Evolutionary conservation across 2,329 filamentous ascomycete genomes (phyloP).

Genomic region (Verticillium albo-atrum): DNA sequence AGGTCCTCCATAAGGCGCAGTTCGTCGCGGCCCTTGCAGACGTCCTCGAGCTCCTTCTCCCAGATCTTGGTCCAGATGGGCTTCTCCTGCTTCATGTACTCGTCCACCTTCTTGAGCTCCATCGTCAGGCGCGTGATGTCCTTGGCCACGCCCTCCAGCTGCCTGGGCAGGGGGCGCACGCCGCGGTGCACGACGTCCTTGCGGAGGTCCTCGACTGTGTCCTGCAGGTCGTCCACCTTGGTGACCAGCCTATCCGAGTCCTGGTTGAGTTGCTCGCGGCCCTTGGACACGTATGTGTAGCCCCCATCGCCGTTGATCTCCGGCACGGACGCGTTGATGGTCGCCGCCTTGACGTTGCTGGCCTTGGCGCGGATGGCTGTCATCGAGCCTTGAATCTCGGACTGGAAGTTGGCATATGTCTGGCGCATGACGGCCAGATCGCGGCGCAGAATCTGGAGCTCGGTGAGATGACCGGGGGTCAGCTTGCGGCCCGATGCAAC

Average conservation of each 20-base stretch:
- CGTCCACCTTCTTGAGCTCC: slow-evolving; percentile 91
- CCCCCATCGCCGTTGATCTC: slow-evolving; percentile 73
- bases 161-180: slow-evolving; percentile 83
- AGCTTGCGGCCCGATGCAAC: slow-evolving; percentile 34
- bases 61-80: slow-evolving; percentile 98
- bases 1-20: slow-evolving; percentile 96
- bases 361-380: slow-evolving; percentile 77
- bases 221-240: slow-evolving; percentile 94
- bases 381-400: slow-evolving; percentile 87
- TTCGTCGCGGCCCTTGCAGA: slow-evolving; percentile 92
- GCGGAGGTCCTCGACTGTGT: slow-evolving; percentile 90
- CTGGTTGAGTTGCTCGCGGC: slow-evolving; percentile 79
- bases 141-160: slow-evolving; percentile 84
- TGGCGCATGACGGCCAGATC: slow-evolving; percentile 90
- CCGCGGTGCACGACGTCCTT: slow-evolving; percentile 95
- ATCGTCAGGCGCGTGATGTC: slow-evolving; percentile 78
- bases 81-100: slow-evolving; percentile 87
- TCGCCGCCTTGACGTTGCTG: slow-evolving; percentile 69
- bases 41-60: slow-evolving; percentile 94
- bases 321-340: slow-evolving; percentile 66
- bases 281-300: slow-evolving; percentile 76
- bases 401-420: slow-evolving; percentile 86
- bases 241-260: slow-evolving; percentile 89
- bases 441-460: slow-evolving; percentile 76
- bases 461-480: slow-evolving; percentile 61